A percentile compares a stretch with the other conserved stretches of the same genome.
phyloP scores from a whole-genome alignment of 805 yeast species.

The Scheffersomyces spartinae region DNA sequence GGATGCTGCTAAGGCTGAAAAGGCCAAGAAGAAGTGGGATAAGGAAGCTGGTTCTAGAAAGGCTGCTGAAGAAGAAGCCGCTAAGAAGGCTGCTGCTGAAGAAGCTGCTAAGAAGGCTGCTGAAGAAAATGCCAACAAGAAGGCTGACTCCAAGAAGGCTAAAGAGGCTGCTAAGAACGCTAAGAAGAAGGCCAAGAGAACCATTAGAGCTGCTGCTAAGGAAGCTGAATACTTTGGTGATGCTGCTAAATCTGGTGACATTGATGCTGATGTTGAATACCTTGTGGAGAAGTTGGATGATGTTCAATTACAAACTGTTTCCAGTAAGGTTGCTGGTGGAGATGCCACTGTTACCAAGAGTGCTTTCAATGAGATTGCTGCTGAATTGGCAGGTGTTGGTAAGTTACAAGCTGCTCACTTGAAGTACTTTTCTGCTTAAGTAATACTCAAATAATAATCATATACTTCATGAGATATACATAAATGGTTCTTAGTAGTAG shows the following conservation, averaged over 20 bases:
- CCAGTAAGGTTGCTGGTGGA: constrained; percentile 47
- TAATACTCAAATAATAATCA: too few species aligned
- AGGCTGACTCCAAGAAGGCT: constrained; percentile 59
- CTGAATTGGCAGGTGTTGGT: constrained; percentile 41
- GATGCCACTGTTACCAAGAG: constrained; percentile 50
- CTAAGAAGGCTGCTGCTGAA: constrained; percentile 81
- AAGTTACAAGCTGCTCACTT: constrained; percentile 40
- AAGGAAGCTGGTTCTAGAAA: constrained; percentile 95
- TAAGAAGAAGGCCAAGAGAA: constrained; percentile 94
- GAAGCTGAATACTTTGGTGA: constrained; percentile 80
- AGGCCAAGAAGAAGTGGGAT: constrained; percentile 94
- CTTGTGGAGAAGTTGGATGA: constrained; percentile 77
- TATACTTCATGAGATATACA: too few species aligned
- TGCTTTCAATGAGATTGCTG: constrained; percentile 43
- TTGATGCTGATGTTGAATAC: constrained; percentile 71
- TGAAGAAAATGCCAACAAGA: constrained; percentile 50
- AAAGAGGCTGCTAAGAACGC: constrained; percentile 97
- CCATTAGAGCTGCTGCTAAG: constrained; percentile 71
- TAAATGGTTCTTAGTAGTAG: too few species aligned
- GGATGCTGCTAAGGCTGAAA: constrained; percentile 88
- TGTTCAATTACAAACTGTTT: constrained; percentile 61
- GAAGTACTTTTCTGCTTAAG: constrained; percentile 52
- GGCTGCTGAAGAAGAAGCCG: constrained; percentile 87
- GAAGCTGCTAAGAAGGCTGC: constrained; percentile 67
- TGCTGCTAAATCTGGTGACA: constrained; percentile 49